A percentile compares a stretch with the other conserved stretches of the same genome.
Conservation (phyloP, 1,284 basidiomycete genomes). For the Pseudozyma sp. region DNA sequence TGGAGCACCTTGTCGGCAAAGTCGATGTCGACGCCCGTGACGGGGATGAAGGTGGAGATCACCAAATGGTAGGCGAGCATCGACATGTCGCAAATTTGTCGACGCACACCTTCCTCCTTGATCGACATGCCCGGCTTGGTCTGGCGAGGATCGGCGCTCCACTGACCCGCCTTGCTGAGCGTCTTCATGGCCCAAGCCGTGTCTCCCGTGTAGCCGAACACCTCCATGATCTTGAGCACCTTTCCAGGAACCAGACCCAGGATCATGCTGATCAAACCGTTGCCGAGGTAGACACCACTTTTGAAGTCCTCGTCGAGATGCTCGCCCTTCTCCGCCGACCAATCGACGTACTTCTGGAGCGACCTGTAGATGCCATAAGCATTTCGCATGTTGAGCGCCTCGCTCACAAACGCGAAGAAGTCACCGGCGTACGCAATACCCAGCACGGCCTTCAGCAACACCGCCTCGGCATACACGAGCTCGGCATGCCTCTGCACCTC, state of each 20-base stretch:
- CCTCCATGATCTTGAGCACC: constrained; percentile 68
- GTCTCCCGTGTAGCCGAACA: constrained; percentile 67
- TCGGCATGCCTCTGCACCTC: constrained; percentile 66
- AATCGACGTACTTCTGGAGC: constrained; percentile 65
- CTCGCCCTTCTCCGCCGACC: constrained; percentile 53
- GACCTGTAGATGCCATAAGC: constrained; percentile 68
- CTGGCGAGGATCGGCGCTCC: constrained; percentile 44
- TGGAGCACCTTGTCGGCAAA: constrained; percentile 67
- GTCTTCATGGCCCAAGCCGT: constrained; percentile 58
- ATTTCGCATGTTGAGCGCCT: constrained; percentile 67
- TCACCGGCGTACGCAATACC: constrained; percentile 67
- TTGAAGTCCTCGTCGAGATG: constrained; percentile 65
- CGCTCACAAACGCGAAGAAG: constrained; percentile 64
- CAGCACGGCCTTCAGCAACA: constrained; percentile 64
- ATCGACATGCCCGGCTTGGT: constrained; percentile 45
- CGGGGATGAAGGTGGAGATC: constrained; percentile 67
- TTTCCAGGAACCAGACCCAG: constrained; percentile 66
- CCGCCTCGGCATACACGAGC: constrained; percentile 64
- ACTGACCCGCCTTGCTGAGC: constrained; percentile 58
- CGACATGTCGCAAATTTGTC: constrained; percentile 65
- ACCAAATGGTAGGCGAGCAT: constrained; percentile 66
- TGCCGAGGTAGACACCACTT: constrained; percentile 66
- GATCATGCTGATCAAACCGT: constrained; percentile 66
- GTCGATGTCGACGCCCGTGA: constrained; percentile 64
- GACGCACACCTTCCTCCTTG: constrained; percentile 54